Percentiles rank a stretch among this genome's conserved stretches.
phyloP scores from a whole-genome alignment of 2,329 filamentous ascomycete species.

The Neurospora sp. region DNA sequence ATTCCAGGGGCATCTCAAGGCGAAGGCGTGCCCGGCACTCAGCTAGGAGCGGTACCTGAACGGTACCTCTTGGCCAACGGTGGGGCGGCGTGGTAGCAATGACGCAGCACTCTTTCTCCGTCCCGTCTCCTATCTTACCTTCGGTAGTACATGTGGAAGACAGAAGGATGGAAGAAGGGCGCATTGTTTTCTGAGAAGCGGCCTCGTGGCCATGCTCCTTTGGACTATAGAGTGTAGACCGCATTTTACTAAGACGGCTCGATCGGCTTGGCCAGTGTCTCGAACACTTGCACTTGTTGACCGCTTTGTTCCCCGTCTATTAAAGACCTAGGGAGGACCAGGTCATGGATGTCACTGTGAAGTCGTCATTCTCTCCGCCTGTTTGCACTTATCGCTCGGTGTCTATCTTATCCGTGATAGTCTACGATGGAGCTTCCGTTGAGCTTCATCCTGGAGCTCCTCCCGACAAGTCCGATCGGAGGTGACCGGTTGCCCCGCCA shows the following conservation, averaged over 20 bases:
- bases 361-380: background rate
- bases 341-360: background rate
- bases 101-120: background rate
- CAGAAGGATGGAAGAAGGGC: background rate
- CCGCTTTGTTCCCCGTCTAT: background rate
- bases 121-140: background rate
- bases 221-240: background rate
- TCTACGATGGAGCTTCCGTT: background rate
- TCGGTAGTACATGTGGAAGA: background rate
- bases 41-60: constrained; percentile 6
- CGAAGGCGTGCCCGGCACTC: background rate
- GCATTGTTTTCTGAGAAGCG: background rate
- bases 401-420: background rate
- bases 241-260: background rate
- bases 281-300: background rate
- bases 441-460: background rate
- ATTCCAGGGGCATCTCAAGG: background rate
- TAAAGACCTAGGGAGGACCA: background rate
- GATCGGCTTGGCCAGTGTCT: background rate
- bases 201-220: background rate
- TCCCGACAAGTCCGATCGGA: background rate
- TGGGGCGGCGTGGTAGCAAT: background rate
- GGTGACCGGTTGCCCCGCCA: background rate
- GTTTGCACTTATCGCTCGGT: background rate
- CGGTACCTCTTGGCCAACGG: background rate